Base-by-base conservation (phyloP, 2,329 filamentous ascomycete species). In the Alternaria triticimaculans region DNA sequence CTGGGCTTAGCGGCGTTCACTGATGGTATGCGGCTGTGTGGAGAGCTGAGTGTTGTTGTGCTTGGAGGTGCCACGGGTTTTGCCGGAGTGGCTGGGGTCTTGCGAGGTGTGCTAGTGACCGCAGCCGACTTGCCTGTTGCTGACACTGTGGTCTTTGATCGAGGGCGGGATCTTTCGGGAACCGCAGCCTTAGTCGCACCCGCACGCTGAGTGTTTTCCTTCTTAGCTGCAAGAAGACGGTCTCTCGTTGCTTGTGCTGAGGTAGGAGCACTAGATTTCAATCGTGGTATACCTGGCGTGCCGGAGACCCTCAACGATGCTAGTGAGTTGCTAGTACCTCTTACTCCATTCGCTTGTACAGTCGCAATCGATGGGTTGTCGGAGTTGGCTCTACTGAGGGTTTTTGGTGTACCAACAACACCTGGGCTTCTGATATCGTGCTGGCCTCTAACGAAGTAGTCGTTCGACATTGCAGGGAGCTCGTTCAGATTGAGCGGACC, bases 401-500 rank as follows among this genome's bases (percentile, higher is more conserved):
- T 20, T 21, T 26, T 20, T 3, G 37, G 55, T 14, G 25, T 54
- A 12, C 41, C 43, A 15, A 28, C 30, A 14, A 12, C 18, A 26
- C 20, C 33, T 18, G 14, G 45, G 14, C 46, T 56, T 25, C 30
- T 49, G 2, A 26, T 10, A 12, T 58, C 46, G 23, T 51, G 41
- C 12, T 26, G 46, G 1, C 55, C 62, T 11, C 33, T 43, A 15
- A 37, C 20, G 15, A 55, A 58, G 15, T 57, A 37, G 7, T 20
- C 50, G 14, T 49, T 50, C 9, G 58, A 48, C 44, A 62, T 62
- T 1, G 46, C 41, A 12, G 51, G 58, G 8, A 62, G 37, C 46
- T 58, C 65, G 45, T 57, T 62, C 28, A 58, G 44, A 44, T 67
- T 53, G 14, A 41, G 55, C 23, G 55, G 55, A 11, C 51, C 41